These are phyloP conservation scores for Linum trigynum DNA, from an alignment of 345 rosid genomes.

Conservation along the genomic window DNA sequence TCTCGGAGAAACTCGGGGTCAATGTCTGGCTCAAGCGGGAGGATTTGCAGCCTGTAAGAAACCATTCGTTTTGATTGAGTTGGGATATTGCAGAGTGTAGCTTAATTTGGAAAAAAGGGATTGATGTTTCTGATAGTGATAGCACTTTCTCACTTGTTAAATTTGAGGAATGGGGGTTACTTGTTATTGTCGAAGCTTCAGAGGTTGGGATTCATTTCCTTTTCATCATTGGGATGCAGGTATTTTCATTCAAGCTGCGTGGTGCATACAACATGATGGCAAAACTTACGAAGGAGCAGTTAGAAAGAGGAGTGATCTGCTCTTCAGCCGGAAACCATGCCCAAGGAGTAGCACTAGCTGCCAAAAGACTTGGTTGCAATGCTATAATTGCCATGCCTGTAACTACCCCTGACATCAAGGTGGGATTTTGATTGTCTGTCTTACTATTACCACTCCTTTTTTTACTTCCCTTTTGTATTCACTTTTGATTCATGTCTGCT, in stretches of 20 bases:
- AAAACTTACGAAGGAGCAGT: constrained; percentile 51
- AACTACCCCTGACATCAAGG: constrained; percentile 96
- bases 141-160: not conserved
- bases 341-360: constrained; percentile 93
- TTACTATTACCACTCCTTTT: not conserved
- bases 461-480: not conserved
- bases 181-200: not conserved
- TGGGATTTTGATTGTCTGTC: not conserved
- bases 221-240: constrained; percentile 29
- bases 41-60: constrained; percentile 77
- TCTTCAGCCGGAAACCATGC: constrained; percentile 99
- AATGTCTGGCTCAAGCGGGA: constrained; percentile 69
- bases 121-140: not conserved
- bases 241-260: constrained; percentile 91
- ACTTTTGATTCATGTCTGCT: not conserved
- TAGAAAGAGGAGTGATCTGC: constrained; percentile 79
- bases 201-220: not conserved
- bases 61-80: not conserved
- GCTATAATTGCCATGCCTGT: constrained; percentile 88
- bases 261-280: constrained; percentile 99
- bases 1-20: constrained; percentile 61
- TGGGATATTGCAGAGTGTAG: not conserved
- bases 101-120: not conserved
- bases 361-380: constrained; percentile 54
- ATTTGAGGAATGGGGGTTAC: not conserved